Evolutionary conservation across 805 yeast genomes (phyloP).

Genomic region (Ogataea methylovora): DNA sequence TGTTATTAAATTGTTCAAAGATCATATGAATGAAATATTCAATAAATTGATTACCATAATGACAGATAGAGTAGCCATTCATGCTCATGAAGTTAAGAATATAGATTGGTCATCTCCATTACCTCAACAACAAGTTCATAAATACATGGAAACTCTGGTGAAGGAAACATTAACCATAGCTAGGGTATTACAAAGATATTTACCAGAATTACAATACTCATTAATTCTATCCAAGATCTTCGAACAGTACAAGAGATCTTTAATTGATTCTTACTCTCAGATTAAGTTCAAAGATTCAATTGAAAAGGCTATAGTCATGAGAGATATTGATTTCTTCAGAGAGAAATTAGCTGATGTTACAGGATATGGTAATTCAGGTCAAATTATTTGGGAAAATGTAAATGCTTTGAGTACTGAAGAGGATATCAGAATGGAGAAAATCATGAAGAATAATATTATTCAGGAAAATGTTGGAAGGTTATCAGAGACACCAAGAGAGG

Average conservation of each 20-base stretch:
- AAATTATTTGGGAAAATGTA: slow-evolving; percentile 53
- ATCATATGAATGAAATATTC: slow-evolving; percentile 58
- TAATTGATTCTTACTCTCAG: slow-evolving; percentile 45
- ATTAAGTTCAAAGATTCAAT: slow-evolving; percentile 40
- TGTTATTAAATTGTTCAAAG: slow-evolving; percentile 35
- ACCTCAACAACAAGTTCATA: slow-evolving; percentile 41
- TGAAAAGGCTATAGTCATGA: slow-evolving; percentile 46
- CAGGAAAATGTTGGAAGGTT: background rate
- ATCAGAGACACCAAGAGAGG: background rate
- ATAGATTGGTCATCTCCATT: slow-evolving; percentile 45
- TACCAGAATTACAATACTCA: slow-evolving; percentile 42
- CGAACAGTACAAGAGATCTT: slow-evolving; percentile 48
- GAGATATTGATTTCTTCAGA: slow-evolving; percentile 57
- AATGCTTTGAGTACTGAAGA: slow-evolving; percentile 44
- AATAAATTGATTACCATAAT: slow-evolving; percentile 61
- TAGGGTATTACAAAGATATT: slow-evolving; percentile 48
- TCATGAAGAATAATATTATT: slow-evolving; percentile 33
- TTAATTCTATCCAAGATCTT: slow-evolving; percentile 41
- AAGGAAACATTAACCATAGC: slow-evolving; percentile 62
- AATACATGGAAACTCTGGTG: slow-evolving; percentile 57
- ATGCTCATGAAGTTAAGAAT: slow-evolving; percentile 37
- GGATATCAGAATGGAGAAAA: slow-evolving; percentile 38
- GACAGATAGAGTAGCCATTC: slow-evolving; percentile 53
- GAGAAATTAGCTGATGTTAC: slow-evolving; percentile 51
- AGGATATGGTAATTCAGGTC: slow-evolving; percentile 57